These are phyloP conservation scores for Oleoguttula mirabilis DNA, from an alignment of 495 filamentous ascomycete species.

Conservation along the genomic window DNA sequence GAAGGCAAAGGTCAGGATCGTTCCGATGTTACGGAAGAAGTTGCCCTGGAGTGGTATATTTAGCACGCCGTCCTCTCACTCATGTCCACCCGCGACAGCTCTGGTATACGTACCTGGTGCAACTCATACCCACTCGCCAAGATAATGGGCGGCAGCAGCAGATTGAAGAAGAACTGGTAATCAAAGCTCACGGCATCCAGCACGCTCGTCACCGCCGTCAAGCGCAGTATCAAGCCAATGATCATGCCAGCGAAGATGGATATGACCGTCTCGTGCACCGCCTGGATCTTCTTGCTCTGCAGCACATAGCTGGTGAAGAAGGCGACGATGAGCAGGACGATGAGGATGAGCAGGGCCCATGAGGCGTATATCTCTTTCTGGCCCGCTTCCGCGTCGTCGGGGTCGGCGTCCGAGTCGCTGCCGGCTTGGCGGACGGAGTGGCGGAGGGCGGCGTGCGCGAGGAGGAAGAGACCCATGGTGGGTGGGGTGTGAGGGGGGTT, in stretches of 20 bases:
- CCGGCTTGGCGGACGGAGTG: conserved; percentile 13
- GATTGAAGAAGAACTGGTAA: conserved; percentile 98
- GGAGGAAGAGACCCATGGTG: conserved; percentile 13
- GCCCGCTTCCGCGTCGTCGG: conserved; percentile 41
- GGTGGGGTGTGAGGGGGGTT: conserved; percentile 7
- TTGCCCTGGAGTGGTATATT: conserved; percentile 44
- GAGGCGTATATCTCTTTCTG: conserved; percentile 87
- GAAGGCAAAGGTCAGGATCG: conserved; percentile 96
- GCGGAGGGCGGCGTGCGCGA: conserved; percentile 6
- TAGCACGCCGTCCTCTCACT: neutral
- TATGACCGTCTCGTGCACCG: conserved; percentile 93
- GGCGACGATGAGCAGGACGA: conserved; percentile 80
- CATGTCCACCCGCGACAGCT: neutral
- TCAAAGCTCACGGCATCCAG: conserved; percentile 85
- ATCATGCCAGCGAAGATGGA: conserved; percentile 98
- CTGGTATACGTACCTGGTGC: conserved; percentile 56
- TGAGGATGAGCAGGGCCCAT: conserved; percentile 93
- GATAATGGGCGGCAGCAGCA: conserved; percentile 94
- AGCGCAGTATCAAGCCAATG: conserved; percentile 76
- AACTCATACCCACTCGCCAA: conserved; percentile 93
- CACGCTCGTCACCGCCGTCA: conserved; percentile 67
- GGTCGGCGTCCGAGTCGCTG: conserved; percentile 26
- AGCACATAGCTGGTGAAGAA: conserved; percentile 95
- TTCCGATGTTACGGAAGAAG: conserved; percentile 97
- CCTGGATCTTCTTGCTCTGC: conserved; percentile 88